These are phyloP conservation scores for Prototheca cutis DNA, from an alignment of 163 green algal species.

Conservation along the genomic window DNA sequence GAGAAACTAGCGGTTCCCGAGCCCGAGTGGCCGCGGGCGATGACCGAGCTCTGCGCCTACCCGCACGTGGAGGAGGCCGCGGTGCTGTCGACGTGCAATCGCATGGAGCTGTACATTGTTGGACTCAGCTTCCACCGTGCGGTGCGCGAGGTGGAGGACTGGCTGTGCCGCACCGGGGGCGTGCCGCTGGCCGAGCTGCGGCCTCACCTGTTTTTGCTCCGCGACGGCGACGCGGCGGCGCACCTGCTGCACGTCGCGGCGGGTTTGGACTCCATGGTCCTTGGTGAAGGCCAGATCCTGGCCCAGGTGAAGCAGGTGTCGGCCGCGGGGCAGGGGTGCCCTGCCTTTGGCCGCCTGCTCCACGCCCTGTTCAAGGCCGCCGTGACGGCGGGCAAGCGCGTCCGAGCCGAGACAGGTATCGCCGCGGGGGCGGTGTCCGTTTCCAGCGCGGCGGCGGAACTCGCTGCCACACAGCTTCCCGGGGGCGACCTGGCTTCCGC, in stretches of 20 bases:
- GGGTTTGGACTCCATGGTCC: conserved; percentile 96
- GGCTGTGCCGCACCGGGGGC: conserved; percentile 80
- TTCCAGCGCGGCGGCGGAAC: conserved; percentile 86
- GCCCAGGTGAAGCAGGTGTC: conserved; percentile 85
- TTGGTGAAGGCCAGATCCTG: conserved; percentile 98
- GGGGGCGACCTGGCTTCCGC: background rate
- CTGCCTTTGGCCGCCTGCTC: conserved; percentile 91
- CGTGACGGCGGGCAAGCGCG: conserved; percentile 93
- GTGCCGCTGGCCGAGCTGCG: conserved; percentile 85
- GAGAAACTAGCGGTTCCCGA: conserved; percentile 97
- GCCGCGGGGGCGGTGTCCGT: conserved; percentile 85
- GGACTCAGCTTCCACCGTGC: conserved; percentile 82
- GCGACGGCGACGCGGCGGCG: conserved; percentile 85
- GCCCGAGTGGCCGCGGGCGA: conserved; percentile 76
- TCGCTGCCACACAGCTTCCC: conserved; percentile 41
- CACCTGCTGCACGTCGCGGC: conserved; percentile 90
- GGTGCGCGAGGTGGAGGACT: conserved; percentile 94
- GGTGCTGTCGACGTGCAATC: conserved; percentile 97
- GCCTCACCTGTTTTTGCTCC: conserved; percentile 88
- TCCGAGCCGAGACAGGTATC: conserved; percentile 94
- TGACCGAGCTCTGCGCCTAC: conserved; percentile 83
- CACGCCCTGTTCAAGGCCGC: conserved; percentile 98
- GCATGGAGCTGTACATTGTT: conserved; percentile 97
- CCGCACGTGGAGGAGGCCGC: conserved; percentile 97
- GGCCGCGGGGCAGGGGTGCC: conserved; percentile 67